These are phyloP conservation scores for Chrysoporthe austroafricana DNA, from an alignment of 2,329 filamentous ascomycete genomes.

Conservation along the genomic window DNA sequence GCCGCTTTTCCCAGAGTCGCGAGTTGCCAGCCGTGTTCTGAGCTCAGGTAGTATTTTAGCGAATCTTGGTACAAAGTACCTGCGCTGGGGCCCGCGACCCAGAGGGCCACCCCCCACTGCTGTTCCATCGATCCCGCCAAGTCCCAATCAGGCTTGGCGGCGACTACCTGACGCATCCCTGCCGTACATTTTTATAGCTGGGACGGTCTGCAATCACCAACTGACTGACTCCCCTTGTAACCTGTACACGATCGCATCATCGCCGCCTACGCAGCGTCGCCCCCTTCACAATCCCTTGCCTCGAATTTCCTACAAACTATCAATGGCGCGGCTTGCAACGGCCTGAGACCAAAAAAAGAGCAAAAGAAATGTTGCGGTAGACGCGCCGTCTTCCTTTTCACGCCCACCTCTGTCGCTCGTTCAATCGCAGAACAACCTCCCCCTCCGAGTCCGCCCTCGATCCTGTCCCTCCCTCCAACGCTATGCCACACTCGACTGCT, in stretches of 20 bases:
- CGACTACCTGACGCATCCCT: conserved; percentile 11
- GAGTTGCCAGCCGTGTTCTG: conserved; percentile 10
- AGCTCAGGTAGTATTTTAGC: not conserved
- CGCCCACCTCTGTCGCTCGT: conserved; percentile 29
- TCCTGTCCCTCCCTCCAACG: conserved; percentile 20
- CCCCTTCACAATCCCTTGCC: conserved; percentile 13
- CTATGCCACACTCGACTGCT: conserved; percentile 47
- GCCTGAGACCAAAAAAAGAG: conserved; percentile 6
- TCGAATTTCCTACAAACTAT: conserved; percentile 1
- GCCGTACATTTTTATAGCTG: conserved; percentile 10
- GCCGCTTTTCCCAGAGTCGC: not conserved
- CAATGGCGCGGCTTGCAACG: conserved; percentile 10
- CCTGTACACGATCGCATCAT: conserved; percentile 25
- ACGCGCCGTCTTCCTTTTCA: conserved; percentile 16
- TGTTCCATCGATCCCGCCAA: not conserved
- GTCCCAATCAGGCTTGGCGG: conserved; percentile 4
- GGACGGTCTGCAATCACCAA: conserved; percentile 4
- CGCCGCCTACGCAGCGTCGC: conserved; percentile 16
- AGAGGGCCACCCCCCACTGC: not conserved
- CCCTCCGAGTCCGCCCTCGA: conserved; percentile 6
- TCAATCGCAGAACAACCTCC: conserved; percentile 18
- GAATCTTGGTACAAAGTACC: not conserved
- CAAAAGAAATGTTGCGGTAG: conserved; percentile 29
- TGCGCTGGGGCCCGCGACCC: not conserved
- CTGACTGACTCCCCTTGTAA: not conserved